Percentiles rank a stretch among this genome's conserved stretches.
Evolutionary conservation across 192 early-diverging fungal genomes (phyloP).

Genomic region (Spizellomyces punctatus): DNA sequence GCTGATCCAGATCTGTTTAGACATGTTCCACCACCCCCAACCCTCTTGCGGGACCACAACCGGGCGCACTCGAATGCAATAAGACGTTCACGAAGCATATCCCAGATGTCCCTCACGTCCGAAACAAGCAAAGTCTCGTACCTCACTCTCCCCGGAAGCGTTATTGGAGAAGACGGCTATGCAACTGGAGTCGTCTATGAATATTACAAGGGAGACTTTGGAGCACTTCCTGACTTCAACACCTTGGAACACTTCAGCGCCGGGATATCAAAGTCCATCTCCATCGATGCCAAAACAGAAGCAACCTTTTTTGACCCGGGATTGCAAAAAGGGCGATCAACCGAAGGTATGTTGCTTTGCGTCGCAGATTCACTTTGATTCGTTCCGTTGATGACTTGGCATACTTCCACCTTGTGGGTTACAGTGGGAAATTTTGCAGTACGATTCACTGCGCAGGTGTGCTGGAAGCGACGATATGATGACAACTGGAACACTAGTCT

Average conservation of each 20-base stretch:
- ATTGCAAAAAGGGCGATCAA: constrained; percentile 10
- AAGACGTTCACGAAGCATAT: background rate
- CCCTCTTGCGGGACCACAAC: too few species aligned
- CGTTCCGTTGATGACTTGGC: background rate
- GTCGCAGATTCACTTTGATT: background rate
- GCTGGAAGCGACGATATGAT: background rate
- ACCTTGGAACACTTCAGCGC: background rate
- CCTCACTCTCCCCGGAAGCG: constrained; percentile 5
- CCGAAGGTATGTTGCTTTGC: constrained; percentile 6
- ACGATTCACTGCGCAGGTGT: constrained; percentile 23
- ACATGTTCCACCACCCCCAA: too few species aligned
- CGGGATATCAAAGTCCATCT: constrained; percentile 8
- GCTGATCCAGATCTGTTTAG: too few species aligned
- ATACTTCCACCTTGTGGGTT: too few species aligned
- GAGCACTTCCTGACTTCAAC: constrained; percentile 29
- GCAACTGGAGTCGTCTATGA: constrained; percentile 22
- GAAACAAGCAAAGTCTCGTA: constrained; percentile 15
- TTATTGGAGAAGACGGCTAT: constrained; percentile 14
- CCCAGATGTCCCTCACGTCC: constrained; percentile 4
- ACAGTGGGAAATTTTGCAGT: constrained; percentile 26
- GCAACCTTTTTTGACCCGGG: constrained; percentile 11
- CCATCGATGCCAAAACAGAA: constrained; percentile 20
- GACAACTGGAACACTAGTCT: background rate
- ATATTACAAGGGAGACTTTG: constrained; percentile 33
- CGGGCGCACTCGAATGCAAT: too few species aligned